phyloP scores from a whole-genome alignment of 257 asterid genomes.

The Petunia axillaris region DNA sequence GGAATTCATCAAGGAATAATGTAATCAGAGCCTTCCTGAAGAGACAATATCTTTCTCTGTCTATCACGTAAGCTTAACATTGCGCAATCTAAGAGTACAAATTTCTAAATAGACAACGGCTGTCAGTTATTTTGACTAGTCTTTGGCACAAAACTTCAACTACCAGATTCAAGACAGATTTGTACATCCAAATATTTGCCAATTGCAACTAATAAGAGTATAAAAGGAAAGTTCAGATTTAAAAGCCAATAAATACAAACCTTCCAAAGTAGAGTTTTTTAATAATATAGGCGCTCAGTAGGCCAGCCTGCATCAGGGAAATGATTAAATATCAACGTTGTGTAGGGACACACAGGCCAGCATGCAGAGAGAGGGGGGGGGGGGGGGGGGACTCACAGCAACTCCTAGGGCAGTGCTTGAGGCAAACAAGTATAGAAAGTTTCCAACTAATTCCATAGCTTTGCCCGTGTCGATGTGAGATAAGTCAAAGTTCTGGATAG shows the following conservation, averaged over 20 bases:
- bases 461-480: conserved; percentile 59
- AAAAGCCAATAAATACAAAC: conserved; percentile 43
- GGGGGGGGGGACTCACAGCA: conserved; percentile 56
- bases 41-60: background rate
- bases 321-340: conserved; percentile 20
- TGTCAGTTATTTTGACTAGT: conserved; percentile 1
- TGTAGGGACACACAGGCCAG: background rate
- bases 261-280: conserved; percentile 95
- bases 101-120: background rate
- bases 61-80: conserved; percentile 18
- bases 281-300: conserved; percentile 87
- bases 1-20: conserved; percentile 35
- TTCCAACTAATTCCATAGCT: conserved; percentile 76
- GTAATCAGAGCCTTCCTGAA: background rate
- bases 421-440: conserved; percentile 72
- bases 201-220: background rate
- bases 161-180: background rate
- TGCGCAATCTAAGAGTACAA: background rate
- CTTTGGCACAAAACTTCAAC: background rate
- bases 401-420: conserved; percentile 83
- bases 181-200: background rate
- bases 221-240: background rate
- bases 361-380: conserved; percentile 12
- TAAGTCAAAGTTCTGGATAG: conserved; percentile 90
- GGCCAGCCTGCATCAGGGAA: conserved; percentile 69